A percentile compares a stretch with the other conserved stretches of the same genome.
phyloP scores from a whole-genome alignment of 1,284 basidiomycete genomes.

The Sanghuangporus sanghuang region DNA sequence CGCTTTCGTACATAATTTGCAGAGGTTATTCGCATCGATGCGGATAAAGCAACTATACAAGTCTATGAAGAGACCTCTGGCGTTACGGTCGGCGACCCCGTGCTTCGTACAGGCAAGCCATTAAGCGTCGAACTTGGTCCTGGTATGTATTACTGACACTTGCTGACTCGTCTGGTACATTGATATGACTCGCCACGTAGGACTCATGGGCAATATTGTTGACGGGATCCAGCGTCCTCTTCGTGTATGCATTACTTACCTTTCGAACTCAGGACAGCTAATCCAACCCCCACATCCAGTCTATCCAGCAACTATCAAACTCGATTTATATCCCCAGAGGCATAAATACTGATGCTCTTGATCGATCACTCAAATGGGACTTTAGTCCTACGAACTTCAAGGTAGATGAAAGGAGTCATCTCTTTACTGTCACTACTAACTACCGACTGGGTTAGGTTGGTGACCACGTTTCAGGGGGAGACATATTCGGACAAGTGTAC shows the following conservation, averaged over 20 bases:
- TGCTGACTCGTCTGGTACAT: neutral
- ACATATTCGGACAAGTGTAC: constrained; percentile 93
- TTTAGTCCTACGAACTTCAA: constrained; percentile 86
- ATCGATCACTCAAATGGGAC: constrained; percentile 90
- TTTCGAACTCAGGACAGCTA: neutral
- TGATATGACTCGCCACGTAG: constrained; percentile 34
- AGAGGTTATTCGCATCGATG: constrained; percentile 98
- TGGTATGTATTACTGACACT: constrained; percentile 43
- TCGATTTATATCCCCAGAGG: constrained; percentile 99
- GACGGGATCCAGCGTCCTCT: constrained; percentile 95
- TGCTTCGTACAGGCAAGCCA: constrained; percentile 95
- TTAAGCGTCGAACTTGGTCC: constrained; percentile 97
- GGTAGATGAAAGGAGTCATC: constrained; percentile 32
- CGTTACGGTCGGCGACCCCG: constrained; percentile 97
- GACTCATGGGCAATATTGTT: constrained; percentile 97
- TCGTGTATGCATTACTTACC: constrained; percentile 46
- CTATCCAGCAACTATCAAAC: constrained; percentile 93
- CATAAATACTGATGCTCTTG: constrained; percentile 95
- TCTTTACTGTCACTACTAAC: neutral
- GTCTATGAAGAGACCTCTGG: constrained; percentile 99
- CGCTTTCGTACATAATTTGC: constrained; percentile 4
- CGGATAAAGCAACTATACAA: constrained; percentile 96
- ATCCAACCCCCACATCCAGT: constrained; percentile 38
- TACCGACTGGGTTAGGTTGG: constrained; percentile 57
- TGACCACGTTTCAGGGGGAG: constrained; percentile 95